A percentile compares a stretch with the other conserved stretches of the same genome.
Evolutionary conservation across 2,329 filamentous ascomycete genomes (phyloP).

Genomic region (Stemphylium beticola): DNA sequence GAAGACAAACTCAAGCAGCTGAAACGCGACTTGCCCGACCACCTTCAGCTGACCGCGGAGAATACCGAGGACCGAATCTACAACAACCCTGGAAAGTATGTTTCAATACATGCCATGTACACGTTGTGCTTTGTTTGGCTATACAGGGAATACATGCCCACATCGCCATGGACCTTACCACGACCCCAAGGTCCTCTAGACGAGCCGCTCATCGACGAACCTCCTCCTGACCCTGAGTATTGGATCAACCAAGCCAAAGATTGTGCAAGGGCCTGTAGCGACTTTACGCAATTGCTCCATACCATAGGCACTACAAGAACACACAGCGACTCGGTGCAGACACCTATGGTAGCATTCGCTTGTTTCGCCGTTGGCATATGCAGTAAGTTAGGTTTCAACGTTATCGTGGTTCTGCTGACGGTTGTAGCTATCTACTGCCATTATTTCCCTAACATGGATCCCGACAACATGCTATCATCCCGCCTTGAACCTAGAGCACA

Average conservation of each 20-base stretch:
- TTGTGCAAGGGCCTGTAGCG: slow-evolving; percentile 67
- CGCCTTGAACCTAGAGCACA: slow-evolving; percentile 22
- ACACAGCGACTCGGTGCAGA: slow-evolving; percentile 68
- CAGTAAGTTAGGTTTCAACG: slow-evolving; percentile 44
- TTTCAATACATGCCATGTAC: slow-evolving; percentile 70
- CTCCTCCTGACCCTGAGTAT: slow-evolving; percentile 50
- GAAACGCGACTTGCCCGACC: slow-evolving; percentile 60
- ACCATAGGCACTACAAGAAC: slow-evolving; percentile 52
- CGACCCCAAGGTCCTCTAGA: slow-evolving; percentile 66
- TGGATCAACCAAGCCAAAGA: slow-evolving; percentile 68
- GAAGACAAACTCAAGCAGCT: slow-evolving; percentile 60
- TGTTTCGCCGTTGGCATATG: slow-evolving; percentile 71
- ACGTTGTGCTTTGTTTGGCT: slow-evolving; percentile 71
- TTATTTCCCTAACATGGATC: slow-evolving; percentile 74
- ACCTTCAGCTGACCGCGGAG: slow-evolving; percentile 63
- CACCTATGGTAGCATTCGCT: slow-evolving; percentile 70
- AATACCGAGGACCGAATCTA: slow-evolving; percentile 72
- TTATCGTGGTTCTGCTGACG: background rate
- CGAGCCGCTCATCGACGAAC: slow-evolving; percentile 43
- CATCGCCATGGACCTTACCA: slow-evolving; percentile 62
- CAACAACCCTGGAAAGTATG: slow-evolving; percentile 67
- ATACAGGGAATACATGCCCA: slow-evolving; percentile 72
- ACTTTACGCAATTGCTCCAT: slow-evolving; percentile 69
- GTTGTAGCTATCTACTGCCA: slow-evolving; percentile 65
- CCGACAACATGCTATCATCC: slow-evolving; percentile 57